A percentile compares a stretch with the other conserved stretches of the same genome.
phyloP scores from a whole-genome alignment of 495 filamentous ascomycete species.

The Baudoinia panamericana region DNA sequence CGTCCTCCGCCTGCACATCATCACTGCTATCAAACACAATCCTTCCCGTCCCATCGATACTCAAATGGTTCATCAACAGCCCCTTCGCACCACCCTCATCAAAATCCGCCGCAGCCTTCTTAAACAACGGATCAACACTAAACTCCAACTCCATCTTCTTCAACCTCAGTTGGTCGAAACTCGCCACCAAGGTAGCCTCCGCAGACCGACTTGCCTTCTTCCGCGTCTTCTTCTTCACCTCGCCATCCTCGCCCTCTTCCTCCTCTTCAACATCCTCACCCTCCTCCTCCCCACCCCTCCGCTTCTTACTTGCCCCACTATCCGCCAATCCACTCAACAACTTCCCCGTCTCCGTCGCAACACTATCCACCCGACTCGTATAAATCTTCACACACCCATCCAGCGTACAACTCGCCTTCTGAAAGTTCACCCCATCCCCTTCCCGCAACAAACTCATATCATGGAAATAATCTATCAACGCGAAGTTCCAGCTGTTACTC shows the following conservation, averaged over 20 bases:
- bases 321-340: slow-evolving; percentile 90
- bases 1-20: slow-evolving; percentile 54
- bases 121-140: slow-evolving; percentile 92
- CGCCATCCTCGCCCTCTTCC: slow-evolving; percentile 67
- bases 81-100: slow-evolving; percentile 98
- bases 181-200: slow-evolving; percentile 79
- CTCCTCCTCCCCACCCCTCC: slow-evolving; percentile 43
- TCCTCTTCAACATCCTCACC: slow-evolving; percentile 57
- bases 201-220: slow-evolving; percentile 66
- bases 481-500: slow-evolving; percentile 98
- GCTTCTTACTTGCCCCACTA: slow-evolving; percentile 65
- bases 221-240: slow-evolving; percentile 57
- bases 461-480: slow-evolving; percentile 98
- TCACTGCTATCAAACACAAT: slow-evolving; percentile 99
- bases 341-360: slow-evolving; percentile 93
- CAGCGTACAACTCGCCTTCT: slow-evolving; percentile 93
- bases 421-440: slow-evolving; percentile 95
- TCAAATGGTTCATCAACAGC: slow-evolving; percentile 82
- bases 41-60: slow-evolving; percentile 77
- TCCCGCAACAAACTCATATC: slow-evolving; percentile 97
- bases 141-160: slow-evolving; percentile 98
- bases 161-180: slow-evolving; percentile 74
- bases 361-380: slow-evolving; percentile 93
- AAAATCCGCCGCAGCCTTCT: slow-evolving; percentile 95
- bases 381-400: slow-evolving; percentile 99